phyloP scores from a whole-genome alignment of 805 yeast species.

The Ogataea trehaloabstinens region DNA sequence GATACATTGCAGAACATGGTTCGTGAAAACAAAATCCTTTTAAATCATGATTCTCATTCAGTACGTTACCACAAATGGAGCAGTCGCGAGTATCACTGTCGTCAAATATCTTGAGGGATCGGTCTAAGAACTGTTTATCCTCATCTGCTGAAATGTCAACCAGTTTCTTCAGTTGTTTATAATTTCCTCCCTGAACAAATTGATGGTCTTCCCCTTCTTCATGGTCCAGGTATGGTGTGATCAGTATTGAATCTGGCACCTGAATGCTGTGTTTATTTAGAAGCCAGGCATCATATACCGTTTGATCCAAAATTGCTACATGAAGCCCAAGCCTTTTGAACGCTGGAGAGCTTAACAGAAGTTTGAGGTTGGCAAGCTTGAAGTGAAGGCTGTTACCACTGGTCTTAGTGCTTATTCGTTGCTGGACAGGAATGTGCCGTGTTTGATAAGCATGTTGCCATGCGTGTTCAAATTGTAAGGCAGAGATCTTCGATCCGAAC shows the following conservation, averaged over 20 bases:
- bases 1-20: constrained; percentile 31
- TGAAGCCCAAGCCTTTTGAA: constrained; percentile 46
- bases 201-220: constrained; percentile 3
- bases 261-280: constrained; percentile 31
- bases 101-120: constrained; percentile 13
- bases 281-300: constrained; percentile 34
- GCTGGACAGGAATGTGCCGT: constrained; percentile 47
- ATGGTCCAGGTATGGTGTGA: constrained; percentile 13
- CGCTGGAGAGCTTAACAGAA: constrained; percentile 40
- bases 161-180: constrained; percentile 25
- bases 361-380: constrained; percentile 46
- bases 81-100: constrained; percentile 10
- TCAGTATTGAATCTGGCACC: constrained; percentile 20
- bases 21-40: constrained; percentile 26
- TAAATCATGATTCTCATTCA: constrained; percentile 13
- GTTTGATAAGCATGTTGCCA: constrained; percentile 74
- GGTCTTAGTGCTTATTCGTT: constrained; percentile 37
- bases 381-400: constrained; percentile 43
- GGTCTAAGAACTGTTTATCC: constrained; percentile 16
- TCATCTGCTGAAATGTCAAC: constrained; percentile 8
- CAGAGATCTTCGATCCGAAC: constrained; percentile 66
- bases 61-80: constrained; percentile 12
- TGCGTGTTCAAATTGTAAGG: constrained; percentile 82
- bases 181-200: constrained; percentile 28
- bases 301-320: constrained; percentile 43